Percentiles rank a stretch among this genome's conserved stretches.
phyloP scores from a whole-genome alignment of 1,284 basidiomycete genomes.

The Neonothopanus nambi region DNA sequence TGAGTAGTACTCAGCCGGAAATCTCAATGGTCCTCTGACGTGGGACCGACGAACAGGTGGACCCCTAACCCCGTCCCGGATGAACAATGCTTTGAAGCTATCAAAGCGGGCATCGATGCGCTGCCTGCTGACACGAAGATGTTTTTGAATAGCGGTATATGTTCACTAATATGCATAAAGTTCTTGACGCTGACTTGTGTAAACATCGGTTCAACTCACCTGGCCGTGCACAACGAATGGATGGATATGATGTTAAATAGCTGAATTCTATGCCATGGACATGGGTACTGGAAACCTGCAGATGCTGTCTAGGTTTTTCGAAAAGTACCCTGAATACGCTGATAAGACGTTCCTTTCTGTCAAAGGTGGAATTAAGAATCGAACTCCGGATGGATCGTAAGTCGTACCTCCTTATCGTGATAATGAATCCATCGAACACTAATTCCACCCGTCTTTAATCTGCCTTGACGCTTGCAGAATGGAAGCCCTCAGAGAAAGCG shows the following conservation, averaged over 20 bases:
- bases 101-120: conserved; percentile 16
- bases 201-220: no score
- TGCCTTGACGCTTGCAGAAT: no score
- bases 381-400: conserved; percentile 4
- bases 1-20: neutral
- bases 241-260: neutral
- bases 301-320: conserved; percentile 5
- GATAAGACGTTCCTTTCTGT: conserved; percentile 7
- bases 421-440: no score
- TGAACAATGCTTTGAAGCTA: conserved; percentile 35
- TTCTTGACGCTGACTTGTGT: neutral
- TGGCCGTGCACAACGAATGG: no score
- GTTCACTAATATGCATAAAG: neutral
- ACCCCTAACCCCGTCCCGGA: conserved; percentile 33
- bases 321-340: conserved; percentile 4
- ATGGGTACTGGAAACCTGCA: conserved; percentile 1
- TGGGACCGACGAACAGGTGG: conserved; percentile 11
- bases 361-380: conserved; percentile 2
- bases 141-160: conserved; percentile 13
- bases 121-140: conserved; percentile 12
- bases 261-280: conserved; percentile 5
- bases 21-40: neutral
- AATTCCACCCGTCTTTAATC: no score
- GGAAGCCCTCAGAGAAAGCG: neutral
- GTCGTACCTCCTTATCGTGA: neutral